Evolutionary conservation across 2,329 filamentous ascomycete genomes (phyloP), one percentile per base, ranked within the genome.

Genomic region (Chaetoscypha palmicola): DNA sequence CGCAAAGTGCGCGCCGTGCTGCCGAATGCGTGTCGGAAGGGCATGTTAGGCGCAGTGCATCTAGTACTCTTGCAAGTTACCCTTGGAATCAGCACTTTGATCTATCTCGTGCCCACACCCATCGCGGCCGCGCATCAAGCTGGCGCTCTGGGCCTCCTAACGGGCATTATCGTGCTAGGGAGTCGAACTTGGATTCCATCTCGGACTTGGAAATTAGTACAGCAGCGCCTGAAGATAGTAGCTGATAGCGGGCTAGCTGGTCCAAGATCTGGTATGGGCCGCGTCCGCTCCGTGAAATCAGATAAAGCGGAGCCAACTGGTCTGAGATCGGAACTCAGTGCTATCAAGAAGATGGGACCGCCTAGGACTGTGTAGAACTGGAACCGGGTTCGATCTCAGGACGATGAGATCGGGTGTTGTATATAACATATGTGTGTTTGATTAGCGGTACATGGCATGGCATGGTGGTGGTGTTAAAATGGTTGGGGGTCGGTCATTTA

Each of bases 61-160:
- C 77, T 96, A 14, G 88, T 86, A 2, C 77, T 76, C 46, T 49
- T 94, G 53, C 92, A 98, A 67, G 90, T 88, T 20, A 72, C 80
- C 1, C 76, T 98, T 4, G 92, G 92, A 19, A 95, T 98, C 63
- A 80, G 75, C 51, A 98, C 92, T 0, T 73, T 98, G 48, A 82
- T 95, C 58, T 97, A 96, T 68, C 82, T 98, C 63, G 90, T 98
- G 1, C 92, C 94, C 3, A 84, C 83, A 2, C 83, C 84, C 50
- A 70, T 98, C 8, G 92, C 91, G 1, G 89, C 91, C 2, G 81
- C 87, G 5, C 92, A 98, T 65, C 92, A 98, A 67, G 92, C 92
- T 2, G 91, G 92, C 30, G 86, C 83, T 47, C 68, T 98, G 54
- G 87, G 86, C 2, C 70, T 98, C 16, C 68, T 98, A 48, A 94